Evolutionary conservation across 495 filamentous ascomycete genomes (phyloP), one percentile per base, ranked within the genome.

Genomic region (Pyrenopolyporus hunteri): DNA sequence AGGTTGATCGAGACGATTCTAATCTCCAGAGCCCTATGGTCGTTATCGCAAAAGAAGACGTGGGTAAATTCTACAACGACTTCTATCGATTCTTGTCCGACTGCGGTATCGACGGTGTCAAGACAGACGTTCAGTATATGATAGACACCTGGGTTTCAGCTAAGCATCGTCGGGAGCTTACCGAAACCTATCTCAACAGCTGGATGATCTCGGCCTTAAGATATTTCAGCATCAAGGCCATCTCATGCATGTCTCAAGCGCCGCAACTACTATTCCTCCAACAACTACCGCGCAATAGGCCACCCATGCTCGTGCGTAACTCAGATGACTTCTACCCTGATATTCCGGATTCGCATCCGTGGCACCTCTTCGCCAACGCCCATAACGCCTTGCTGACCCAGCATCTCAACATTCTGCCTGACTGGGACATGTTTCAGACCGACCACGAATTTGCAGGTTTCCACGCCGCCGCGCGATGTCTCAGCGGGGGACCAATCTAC

Each of bases 351-450:
- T 89, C 88, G 3, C 94, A 98, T 64, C 83, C 92, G 1, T 98
- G 93, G 92, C 94, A 98, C 74, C 78, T 98, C 39, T 98, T 93
- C 74, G 85, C 87, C 56, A 98, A 98, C 68, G 91, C 93, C 1
- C 89, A 97, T 72, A 97, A 95, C 69, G 77, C 88, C n/a, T 80
- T 97, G 10, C 78, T 96, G 14, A 93, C 92, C 1, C 78, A 80
- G 44, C 79, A 83, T 53, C 66, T 84, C 13, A 79, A 81, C 51
- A 43, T 77, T 9, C 64, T 83, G 1, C 92, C 92, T 0, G 94
- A 98, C 73, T 98, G 94, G 94, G 94, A 98, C 73, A 98, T 98
- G 94, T 98, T 98, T 73, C 94, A 98, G 70, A 96, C 94, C 1
- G 71, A 73, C 11, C 90, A 93, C 67, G 76, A 82, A 1, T 94